Evolutionary conservation across 192 early-diverging fungal species (phyloP), one percentile per base, ranked within the genome.

Genomic region (Irineochytrium annulatum): DNA sequence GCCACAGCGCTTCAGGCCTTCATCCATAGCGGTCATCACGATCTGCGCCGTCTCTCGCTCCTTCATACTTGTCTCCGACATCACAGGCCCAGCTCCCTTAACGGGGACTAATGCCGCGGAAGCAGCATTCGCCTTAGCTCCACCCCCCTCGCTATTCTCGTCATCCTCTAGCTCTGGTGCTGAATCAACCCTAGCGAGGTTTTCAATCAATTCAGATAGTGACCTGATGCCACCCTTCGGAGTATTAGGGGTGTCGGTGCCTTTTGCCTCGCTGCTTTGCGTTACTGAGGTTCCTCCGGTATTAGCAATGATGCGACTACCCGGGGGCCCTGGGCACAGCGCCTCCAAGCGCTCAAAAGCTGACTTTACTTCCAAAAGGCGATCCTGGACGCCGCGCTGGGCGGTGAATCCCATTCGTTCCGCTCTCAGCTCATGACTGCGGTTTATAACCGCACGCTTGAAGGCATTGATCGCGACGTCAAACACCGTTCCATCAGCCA

Each of bases 401-500:
- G 65, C 45, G 19, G 45, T 37, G 51, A 67, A 67, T n/a, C 58
- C 57, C 11, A 67, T 51, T 27, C 34, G 46, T 43, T 45, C 57
- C 16, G 65, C 65, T 0, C 65, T 32, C 5, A 67, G 48, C 32
- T 67, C 65, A 33, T 67, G 65, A 60, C 20, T 39, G 48, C 62
- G 39, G 33, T 67, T 55, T 19, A 67, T 67, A 6, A 67, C 65
- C 3, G 65, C 57, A 14, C 65, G 44, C 41, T 67, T 67, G 51
- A 67, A 67, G 11, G 65, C 65, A 34, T 60, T 67, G 48, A 67
- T 59, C 41, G 57, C 58, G 2, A 67, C 65, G 20, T 67, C 65
- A 54, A 67, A 67, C 27, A 67, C 52, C 19, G 65, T 67, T 3
- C 65, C 65, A 31, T 67, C 65, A 1, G 65, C 65, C 8, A 67